Evolutionary conservation across 306 rosid species (phyloP).

Genomic region (Vigna mungo): DNA sequence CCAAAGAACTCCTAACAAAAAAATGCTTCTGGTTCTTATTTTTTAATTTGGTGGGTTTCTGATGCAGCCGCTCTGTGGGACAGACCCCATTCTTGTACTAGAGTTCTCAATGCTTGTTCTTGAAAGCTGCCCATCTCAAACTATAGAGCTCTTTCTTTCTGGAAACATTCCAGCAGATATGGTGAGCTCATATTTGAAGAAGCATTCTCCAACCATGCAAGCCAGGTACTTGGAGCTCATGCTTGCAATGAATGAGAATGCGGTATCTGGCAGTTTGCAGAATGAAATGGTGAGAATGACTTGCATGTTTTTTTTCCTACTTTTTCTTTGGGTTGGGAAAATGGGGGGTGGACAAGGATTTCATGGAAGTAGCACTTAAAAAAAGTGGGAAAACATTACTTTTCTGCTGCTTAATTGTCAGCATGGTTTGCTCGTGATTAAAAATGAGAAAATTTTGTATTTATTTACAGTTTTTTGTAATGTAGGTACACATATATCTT

Average conservation of each 20-base stretch:
- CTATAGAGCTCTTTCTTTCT: slow-evolving; percentile 91
- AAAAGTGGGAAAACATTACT: neutral
- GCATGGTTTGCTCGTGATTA: slow-evolving; percentile 17
- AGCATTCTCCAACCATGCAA: slow-evolving; percentile 96
- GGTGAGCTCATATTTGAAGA: slow-evolving; percentile 97
- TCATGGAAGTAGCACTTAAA: slow-evolving; percentile 14
- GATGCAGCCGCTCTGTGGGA: slow-evolving; percentile 88
- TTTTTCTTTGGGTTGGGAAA: slow-evolving; percentile 37
- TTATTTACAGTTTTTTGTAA: slow-evolving; percentile 46
- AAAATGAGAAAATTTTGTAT: slow-evolving; percentile 15
- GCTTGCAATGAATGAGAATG: slow-evolving; percentile 97
- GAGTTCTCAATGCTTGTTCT: slow-evolving; percentile 96
- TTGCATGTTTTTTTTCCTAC: slow-evolving; percentile 36
- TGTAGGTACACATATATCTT: slow-evolving; percentile 87
- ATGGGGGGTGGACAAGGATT: neutral
- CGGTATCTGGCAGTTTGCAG: slow-evolving; percentile 92
- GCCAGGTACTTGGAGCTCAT: slow-evolving; percentile 90
- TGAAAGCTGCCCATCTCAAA: slow-evolving; percentile 95
- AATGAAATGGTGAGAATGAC: slow-evolving; percentile 86
- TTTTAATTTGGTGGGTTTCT: slow-evolving; percentile 50
- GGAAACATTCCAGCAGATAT: slow-evolving; percentile 97
- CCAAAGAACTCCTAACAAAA: neutral
- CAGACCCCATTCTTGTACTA: slow-evolving; percentile 94
- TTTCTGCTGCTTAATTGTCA: slow-evolving; percentile 33
- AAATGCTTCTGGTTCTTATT: slow-evolving; percentile 20